Conservation (phyloP, 257 asterid genomes). For the Anisodus acutangulus region DNA sequence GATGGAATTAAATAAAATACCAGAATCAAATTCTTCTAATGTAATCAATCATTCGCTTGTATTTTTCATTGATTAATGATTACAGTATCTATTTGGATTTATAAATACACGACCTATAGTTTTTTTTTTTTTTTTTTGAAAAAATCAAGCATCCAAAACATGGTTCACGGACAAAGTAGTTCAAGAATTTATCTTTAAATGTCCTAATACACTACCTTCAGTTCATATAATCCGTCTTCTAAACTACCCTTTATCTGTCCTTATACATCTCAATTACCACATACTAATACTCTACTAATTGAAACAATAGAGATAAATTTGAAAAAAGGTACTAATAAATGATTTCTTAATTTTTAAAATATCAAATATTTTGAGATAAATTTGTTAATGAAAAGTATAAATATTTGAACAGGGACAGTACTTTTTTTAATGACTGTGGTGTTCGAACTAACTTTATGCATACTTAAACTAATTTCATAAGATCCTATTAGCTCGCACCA, state of each 20-base stretch:
- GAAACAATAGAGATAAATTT: too few species aligned
- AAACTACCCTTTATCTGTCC: not conserved
- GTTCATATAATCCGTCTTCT: not conserved
- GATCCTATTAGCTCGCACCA: not conserved
- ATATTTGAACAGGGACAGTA: not conserved
- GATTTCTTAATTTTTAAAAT: too few species aligned
- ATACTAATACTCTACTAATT: too few species aligned
- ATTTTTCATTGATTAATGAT: constrained; percentile 17
- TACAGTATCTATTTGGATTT: not conserved
- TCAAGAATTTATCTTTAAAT: not conserved
- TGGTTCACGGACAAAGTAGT: not conserved
- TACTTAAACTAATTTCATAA: not conserved
- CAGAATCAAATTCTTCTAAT: not conserved
- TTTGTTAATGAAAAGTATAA: not conserved
- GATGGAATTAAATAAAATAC: not conserved
- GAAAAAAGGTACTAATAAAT: too few species aligned
- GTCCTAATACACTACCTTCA: not conserved
- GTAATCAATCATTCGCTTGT: not conserved
- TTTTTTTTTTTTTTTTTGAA: too few species aligned
- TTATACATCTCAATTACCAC: not conserved
- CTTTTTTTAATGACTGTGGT: not conserved
- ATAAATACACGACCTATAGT: not conserved
- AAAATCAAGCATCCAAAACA: not conserved
- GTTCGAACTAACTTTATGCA: not conserved
- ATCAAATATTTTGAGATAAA: not conserved